Conservation (phyloP, 495 filamentous ascomycete species). For the Aspergillus saccharolyticus region DNA sequence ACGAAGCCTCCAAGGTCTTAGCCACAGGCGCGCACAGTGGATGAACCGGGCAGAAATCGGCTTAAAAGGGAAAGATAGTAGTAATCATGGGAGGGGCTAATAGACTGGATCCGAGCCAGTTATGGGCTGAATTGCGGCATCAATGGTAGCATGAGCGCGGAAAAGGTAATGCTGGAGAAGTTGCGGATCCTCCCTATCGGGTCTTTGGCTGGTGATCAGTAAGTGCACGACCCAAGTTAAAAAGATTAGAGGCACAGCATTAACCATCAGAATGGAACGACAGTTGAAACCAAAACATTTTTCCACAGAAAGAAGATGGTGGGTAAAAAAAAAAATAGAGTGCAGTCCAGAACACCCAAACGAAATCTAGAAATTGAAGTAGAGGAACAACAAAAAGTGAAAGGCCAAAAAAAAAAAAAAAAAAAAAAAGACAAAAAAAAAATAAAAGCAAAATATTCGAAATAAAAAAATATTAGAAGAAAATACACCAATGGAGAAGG, state of each 20-base stretch:
- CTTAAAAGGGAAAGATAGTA: background rate
- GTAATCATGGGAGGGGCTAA: conserved; percentile 12
- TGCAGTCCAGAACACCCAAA: background rate
- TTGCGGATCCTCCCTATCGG: conserved; percentile 21
- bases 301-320: background rate
- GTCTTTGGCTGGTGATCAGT: conserved; percentile 9
- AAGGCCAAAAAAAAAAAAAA: background rate
- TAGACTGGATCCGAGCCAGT: conserved; percentile 13
- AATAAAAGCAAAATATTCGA: background rate
- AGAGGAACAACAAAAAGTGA: background rate
- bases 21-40: background rate
- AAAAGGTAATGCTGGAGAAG: conserved; percentile 17
- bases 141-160: conserved; percentile 17
- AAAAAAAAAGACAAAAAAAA: background rate
- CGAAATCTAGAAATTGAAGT: background rate
- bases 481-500: background rate
- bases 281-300: conserved; percentile 3
- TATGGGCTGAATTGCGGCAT: conserved; percentile 12
- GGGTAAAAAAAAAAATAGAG: background rate
- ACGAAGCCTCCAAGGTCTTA: conserved; percentile 1
- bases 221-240: conserved; percentile 10
- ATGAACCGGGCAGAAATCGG: conserved; percentile 4
- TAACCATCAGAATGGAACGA: conserved; percentile 2
- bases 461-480: background rate
- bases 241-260: conserved; percentile 3